phyloP scores from a whole-genome alignment of 78 protist species.

The Polysphondylium violaceum region DNA sequence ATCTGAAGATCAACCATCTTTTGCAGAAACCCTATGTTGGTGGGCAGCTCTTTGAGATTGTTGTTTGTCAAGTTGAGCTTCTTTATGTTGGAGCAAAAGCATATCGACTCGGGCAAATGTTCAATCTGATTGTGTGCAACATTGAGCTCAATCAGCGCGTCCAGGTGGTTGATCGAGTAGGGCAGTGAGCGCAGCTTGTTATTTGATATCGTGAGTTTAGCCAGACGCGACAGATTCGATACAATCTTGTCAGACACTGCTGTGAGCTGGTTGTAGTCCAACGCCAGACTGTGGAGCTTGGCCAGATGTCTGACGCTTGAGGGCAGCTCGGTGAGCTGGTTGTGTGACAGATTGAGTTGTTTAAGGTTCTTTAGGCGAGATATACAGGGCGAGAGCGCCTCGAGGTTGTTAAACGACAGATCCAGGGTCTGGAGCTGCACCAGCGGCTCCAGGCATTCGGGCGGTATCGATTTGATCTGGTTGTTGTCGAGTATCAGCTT shows the following conservation, averaged over 20 bases:
- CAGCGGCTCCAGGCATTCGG: constrained; percentile 30
- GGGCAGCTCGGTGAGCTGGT: constrained; percentile 14
- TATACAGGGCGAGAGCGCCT: background rate
- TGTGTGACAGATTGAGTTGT: constrained; percentile 22
- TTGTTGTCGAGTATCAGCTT: constrained; percentile 61
- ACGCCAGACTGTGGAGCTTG: constrained; percentile 53
- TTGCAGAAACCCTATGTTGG: constrained; percentile 37
- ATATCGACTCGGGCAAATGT: constrained; percentile 42
- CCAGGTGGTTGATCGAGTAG: constrained; percentile 11
- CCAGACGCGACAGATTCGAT: constrained; percentile 20
- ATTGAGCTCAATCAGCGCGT: constrained; percentile 57
- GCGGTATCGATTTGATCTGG: background rate
- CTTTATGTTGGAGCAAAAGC: constrained; percentile 22
- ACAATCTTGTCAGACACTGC: constrained; percentile 1
- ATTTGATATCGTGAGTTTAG: constrained; percentile 48
- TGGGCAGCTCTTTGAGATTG: constrained; percentile 37
- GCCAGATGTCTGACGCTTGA: background rate
- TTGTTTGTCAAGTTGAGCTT: constrained; percentile 56
- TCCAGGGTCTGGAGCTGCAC: constrained; percentile 60
- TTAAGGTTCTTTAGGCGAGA: constrained; percentile 23
- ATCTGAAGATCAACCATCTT: constrained; percentile 50
- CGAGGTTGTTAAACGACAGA: constrained; percentile 26
- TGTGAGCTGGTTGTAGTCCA: constrained; percentile 46
- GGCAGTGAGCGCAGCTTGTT: constrained; percentile 30
- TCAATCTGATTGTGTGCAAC: constrained; percentile 33